phyloP scores from a whole-genome alignment of 129 eudicot genomes.

The Flaveria robusta region DNA sequence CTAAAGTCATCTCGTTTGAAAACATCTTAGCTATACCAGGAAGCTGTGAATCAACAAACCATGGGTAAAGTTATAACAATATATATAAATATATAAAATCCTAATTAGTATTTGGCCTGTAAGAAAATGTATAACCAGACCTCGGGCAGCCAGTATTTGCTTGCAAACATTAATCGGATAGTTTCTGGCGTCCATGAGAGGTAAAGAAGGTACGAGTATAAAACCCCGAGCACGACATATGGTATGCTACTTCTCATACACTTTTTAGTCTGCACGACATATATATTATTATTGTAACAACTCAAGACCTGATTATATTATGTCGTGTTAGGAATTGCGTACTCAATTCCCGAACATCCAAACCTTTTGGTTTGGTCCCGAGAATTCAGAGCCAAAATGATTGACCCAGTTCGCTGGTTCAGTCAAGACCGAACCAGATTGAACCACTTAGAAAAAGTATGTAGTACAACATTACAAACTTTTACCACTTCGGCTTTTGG shows the following conservation, averaged over 20 bases:
- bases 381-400: background rate
- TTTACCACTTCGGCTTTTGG: conserved; percentile 83
- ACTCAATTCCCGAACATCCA: background rate
- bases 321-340: background rate
- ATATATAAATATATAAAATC: too few species aligned
- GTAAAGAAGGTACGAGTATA: conserved; percentile 75
- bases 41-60: conserved; percentile 46
- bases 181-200: conserved; percentile 99
- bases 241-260: conserved; percentile 71
- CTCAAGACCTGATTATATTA: background rate
- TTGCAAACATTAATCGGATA: conserved; percentile 71
- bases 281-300: too few species aligned
- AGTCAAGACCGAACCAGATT: background rate
- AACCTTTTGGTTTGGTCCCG: conserved; percentile 3
- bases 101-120: background rate
- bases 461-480: background rate
- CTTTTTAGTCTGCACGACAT: conserved; percentile 72
- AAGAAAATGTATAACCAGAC: conserved; percentile 33
- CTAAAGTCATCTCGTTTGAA: conserved; percentile 86
- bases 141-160: conserved; percentile 95
- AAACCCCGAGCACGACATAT: conserved; percentile 64
- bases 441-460: background rate
- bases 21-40: conserved; percentile 94
- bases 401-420: background rate
- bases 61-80: conserved; percentile 7